Conservation (phyloP, 1,139 yeast species). For the Hansenula sp. region DNA sequence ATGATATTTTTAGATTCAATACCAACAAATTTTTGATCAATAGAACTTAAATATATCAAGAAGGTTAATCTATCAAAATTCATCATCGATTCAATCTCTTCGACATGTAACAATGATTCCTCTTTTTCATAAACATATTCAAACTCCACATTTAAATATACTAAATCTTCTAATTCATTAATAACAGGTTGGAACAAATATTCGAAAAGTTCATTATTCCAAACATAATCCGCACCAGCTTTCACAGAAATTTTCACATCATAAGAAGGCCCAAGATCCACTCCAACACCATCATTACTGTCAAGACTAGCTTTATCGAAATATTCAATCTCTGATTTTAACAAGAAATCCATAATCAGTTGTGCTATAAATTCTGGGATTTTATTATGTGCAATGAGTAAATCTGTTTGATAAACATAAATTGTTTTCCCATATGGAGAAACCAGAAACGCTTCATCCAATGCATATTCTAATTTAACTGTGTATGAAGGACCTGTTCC, state of each 20-base stretch:
- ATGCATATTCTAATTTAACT: conserved; percentile 5
- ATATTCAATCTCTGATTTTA: conserved; percentile 3
- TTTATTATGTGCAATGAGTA: conserved; percentile 7
- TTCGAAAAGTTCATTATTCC: not conserved
- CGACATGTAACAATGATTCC: not conserved
- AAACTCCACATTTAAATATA: not conserved
- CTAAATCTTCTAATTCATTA: not conserved
- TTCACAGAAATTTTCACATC: not conserved
- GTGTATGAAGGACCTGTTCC: conserved; percentile 4
- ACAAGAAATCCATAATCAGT: conserved; percentile 7
- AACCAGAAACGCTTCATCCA: conserved; percentile 7
- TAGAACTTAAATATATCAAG: conserved; percentile 1
- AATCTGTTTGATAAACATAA: conserved; percentile 9
- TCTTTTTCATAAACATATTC: not conserved
- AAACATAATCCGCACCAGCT: not conserved
- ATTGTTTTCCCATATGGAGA: conserved; percentile 7
- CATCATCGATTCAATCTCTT: conserved; percentile 1
- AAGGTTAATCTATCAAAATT: conserved; percentile 4
- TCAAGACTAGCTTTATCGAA: not conserved
- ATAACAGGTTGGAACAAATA: conserved; percentile 1
- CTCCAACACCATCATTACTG: not conserved
- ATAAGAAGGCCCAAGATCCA: not conserved
- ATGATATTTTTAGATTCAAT: not conserved
- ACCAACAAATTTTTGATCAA: not conserved
- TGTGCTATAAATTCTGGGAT: conserved; percentile 7